A percentile compares a stretch with the other conserved stretches of the same genome.
phyloP scores from a whole-genome alignment of 2,329 filamentous ascomycete genomes.

The Neofusicoccum parvum region DNA sequence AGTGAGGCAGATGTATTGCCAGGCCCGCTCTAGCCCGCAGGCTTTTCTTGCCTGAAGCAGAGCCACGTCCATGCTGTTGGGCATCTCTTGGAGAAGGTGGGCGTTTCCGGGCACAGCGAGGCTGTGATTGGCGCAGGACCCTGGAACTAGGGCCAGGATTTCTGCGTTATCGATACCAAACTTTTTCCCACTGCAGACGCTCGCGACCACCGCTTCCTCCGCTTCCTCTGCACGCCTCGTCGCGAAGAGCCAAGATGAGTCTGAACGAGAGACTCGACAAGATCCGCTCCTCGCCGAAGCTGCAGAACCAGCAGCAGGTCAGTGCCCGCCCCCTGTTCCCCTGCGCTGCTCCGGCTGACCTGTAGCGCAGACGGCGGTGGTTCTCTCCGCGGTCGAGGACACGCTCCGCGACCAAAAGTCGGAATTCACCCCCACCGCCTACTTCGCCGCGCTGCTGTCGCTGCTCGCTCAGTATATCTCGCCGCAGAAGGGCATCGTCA shows the following conservation, averaged over 20 bases:
- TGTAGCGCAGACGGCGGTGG: conserved; percentile 69
- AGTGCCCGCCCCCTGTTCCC: conserved; percentile 28
- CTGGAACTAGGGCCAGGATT: neutral
- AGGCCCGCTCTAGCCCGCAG: too few species aligned
- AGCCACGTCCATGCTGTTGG: too few species aligned
- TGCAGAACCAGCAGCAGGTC: conserved; percentile 94
- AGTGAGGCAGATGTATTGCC: too few species aligned
- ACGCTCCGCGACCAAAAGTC: conserved; percentile 87
- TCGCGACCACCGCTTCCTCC: neutral
- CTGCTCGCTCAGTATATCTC: conserved; percentile 78
- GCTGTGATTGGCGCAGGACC: neutral
- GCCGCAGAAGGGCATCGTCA: conserved; percentile 63
- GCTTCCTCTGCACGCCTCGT: conserved; percentile 13
- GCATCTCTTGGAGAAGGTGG: too few species aligned
- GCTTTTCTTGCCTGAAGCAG: too few species aligned
- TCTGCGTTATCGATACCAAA: conserved; percentile 12
- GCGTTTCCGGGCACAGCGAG: too few species aligned
- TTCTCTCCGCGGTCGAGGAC: conserved; percentile 89
- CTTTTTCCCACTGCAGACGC: neutral
- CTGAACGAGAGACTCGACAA: conserved; percentile 93
- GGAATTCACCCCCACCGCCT: conserved; percentile 81
- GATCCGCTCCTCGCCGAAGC: conserved; percentile 87
- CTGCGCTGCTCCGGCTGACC: conserved; percentile 8
- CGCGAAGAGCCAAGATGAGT: conserved; percentile 47
- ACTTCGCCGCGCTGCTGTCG: conserved; percentile 92